phyloP scores from a whole-genome alignment of 2,329 filamentous ascomycete genomes.

The Pseudogymnoascus sp. region DNA sequence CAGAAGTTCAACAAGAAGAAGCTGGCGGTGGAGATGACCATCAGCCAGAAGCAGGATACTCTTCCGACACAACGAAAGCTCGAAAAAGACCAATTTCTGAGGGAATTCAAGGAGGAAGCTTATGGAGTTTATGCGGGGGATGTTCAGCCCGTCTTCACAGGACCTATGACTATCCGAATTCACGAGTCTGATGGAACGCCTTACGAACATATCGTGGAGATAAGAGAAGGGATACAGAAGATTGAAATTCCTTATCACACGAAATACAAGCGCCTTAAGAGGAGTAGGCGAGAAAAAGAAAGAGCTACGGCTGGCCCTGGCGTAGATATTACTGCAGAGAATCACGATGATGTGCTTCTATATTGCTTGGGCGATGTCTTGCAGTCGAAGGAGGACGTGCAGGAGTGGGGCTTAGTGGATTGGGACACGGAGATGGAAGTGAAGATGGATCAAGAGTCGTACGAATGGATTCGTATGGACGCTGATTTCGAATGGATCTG shows the following conservation, averaged over 20 bases:
- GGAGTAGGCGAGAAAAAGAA: slow-evolving; percentile 75
- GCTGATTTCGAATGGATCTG: slow-evolving; percentile 98
- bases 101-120: slow-evolving; percentile 73
- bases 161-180: slow-evolving; percentile 94
- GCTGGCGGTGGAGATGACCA: slow-evolving; percentile 83
- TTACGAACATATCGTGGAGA: slow-evolving; percentile 95
- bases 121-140: slow-evolving; percentile 60
- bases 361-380: slow-evolving; percentile 91
- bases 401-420: slow-evolving; percentile 76
- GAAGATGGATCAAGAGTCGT: slow-evolving; percentile 90
- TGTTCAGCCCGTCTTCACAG: slow-evolving; percentile 76
- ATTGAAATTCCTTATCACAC: slow-evolving; percentile 98
- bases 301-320: slow-evolving; percentile 56
- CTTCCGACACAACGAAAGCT: slow-evolving; percentile 44
- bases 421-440: slow-evolving; percentile 86
- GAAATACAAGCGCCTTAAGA: slow-evolving; percentile 95
- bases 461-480: slow-evolving; percentile 97
- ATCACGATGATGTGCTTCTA: slow-evolving; percentile 72
- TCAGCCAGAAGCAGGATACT: slow-evolving; percentile 61
- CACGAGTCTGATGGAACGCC: slow-evolving; percentile 97
- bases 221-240: slow-evolving; percentile 75
- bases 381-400: slow-evolving; percentile 70
- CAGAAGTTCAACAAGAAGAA: slow-evolving; percentile 98
- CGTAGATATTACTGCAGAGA: slow-evolving; percentile 54
- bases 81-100: slow-evolving; percentile 68